phyloP scores from a whole-genome alignment of 2,329 filamentous ascomycete genomes.

The Fonsecaea multimorphosa region DNA sequence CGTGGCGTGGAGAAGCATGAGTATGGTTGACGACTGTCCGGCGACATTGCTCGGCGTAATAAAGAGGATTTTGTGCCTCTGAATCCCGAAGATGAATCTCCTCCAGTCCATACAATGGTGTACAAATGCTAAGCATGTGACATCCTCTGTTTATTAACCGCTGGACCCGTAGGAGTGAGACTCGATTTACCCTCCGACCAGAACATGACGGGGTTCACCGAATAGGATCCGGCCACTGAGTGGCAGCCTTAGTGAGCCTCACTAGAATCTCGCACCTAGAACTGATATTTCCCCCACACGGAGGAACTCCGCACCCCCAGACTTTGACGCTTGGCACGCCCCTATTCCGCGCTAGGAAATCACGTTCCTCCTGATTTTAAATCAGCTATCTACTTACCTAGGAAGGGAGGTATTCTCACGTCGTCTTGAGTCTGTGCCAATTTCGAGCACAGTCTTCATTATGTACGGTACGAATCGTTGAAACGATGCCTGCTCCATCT shows the following conservation, averaged over 20 bases:
- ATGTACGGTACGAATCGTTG: neutral
- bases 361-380: neutral
- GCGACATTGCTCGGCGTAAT: constrained; percentile 9
- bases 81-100: constrained; percentile 1
- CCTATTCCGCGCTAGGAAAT: constrained; percentile 9
- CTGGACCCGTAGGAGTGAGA: constrained; percentile 1
- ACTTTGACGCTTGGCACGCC: constrained; percentile 12
- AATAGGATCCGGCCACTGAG: constrained; percentile 9
- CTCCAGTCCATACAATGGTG: constrained; percentile 2
- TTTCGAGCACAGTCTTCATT: constrained; percentile 1
- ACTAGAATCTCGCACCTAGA: no score
- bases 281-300: constrained; percentile 3
- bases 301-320: constrained; percentile 8
- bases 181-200: constrained; percentile 3
- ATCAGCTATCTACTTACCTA: constrained; percentile 9
- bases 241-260: neutral
- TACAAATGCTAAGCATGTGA: constrained; percentile 5
- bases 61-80: constrained; percentile 13
- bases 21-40: constrained; percentile 9
- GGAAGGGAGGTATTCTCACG: no score
- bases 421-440: constrained; percentile 5
- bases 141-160: no score
- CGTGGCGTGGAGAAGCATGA: constrained; percentile 57
- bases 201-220: constrained; percentile 7
- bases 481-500: constrained; percentile 10